Conservation (phyloP, 75 land plant genomes). For the Chamaecyparis obtusa region DNA sequence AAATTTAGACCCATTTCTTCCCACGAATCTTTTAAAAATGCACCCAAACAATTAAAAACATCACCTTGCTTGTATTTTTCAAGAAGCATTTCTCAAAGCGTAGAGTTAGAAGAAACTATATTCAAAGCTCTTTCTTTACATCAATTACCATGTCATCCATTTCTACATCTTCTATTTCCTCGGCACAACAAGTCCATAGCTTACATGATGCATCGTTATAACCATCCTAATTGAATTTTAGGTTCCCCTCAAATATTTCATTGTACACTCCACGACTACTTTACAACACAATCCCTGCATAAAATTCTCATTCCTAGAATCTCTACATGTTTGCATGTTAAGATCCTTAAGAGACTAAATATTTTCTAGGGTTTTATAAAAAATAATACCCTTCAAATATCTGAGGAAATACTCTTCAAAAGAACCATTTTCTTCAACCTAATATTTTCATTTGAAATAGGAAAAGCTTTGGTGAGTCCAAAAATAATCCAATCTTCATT, state of each 20-base stretch:
- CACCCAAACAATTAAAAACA: conserved; percentile 1
- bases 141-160: not conserved
- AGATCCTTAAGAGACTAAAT: not conserved
- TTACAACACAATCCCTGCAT: not conserved
- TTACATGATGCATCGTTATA: not conserved
- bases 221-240: not conserved
- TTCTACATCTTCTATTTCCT: not conserved
- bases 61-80: not conserved
- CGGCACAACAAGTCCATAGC: conserved; percentile 2
- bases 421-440: conserved; percentile 13
- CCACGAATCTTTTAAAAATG: no score
- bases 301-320: not conserved
- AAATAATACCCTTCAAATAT: conserved; percentile 11
- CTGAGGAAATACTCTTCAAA: conserved; percentile 12
- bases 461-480: no score
- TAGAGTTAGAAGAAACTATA: conserved; percentile 2
- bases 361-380: conserved; percentile 4
- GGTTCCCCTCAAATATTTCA: not conserved
- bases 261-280: conserved; percentile 10
- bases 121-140: not conserved
- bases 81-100: not conserved
- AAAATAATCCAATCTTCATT: no score
- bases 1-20: no score
- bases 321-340: not conserved
- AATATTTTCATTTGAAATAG: no score